Base-by-base conservation (phyloP, 176 grass and related monocot genomes). In the Aegilops speltoides region DNA sequence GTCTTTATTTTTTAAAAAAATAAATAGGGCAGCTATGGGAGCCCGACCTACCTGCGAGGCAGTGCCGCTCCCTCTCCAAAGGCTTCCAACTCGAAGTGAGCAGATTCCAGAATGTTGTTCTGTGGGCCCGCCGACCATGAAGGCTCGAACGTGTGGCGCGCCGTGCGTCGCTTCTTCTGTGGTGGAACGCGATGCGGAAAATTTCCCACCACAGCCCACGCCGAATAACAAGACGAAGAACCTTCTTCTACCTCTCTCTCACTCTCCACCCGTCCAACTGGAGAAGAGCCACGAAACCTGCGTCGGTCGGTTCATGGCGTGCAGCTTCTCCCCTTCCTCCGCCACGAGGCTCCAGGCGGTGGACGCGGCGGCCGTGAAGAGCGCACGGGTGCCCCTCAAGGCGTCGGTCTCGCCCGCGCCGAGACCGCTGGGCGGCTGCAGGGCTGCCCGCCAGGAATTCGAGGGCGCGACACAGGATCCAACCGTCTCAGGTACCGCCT, bases 251-350 rank as follows among this genome's bases (percentile, higher is more conserved):
- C 31, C 32, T 10, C 22, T 73, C 37, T 23, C 8, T 74, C 40
- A 43, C 37, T 41, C 16, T 74, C 41, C n/a, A 17, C 13, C 5
- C 73, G 72, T 14, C 23, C 22, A 16, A 74, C 14, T 75, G 24
- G 54, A 46, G 26, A 64, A 24, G 62, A 78, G 66, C 73, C 38
- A 46, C 65, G 23, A 6, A 8, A 57, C 23, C 32, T 38, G 43
- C 23, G 33, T 17, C 14, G 17, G 33, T 17, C 14, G 17, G 70
- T 54, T 82, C 78, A 99, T 99, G 97, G 97, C 97, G 62, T 81
- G 86, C 90, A 96, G 86, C 75, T 81, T 96, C 77, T 72, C 94
- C 14, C 82, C 94, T 84, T 85, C 89, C 79, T 93, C 96, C 40
- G 76, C 97, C 25, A 68, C 88, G 50, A 91, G 91, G 92, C 82